Percentiles rank a stretch among this genome's conserved stretches.
phyloP scores from a whole-genome alignment of 495 filamentous ascomycete species.

The Podospora pseudopauciseta region DNA sequence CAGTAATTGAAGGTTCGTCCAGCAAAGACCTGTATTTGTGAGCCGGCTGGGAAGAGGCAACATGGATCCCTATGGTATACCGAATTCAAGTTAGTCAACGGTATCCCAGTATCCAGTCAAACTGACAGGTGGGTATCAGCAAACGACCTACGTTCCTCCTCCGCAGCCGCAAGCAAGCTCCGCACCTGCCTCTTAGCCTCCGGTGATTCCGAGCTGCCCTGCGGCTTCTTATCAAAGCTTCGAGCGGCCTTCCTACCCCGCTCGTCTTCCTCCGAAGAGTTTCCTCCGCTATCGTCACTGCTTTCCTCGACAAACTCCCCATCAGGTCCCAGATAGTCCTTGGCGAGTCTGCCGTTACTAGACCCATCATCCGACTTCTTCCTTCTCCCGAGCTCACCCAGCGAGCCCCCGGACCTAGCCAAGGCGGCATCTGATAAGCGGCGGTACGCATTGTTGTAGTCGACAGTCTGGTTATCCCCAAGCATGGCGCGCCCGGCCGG shows the following conservation, averaged over 20 bases:
- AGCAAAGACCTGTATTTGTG: slow-evolving; percentile 52
- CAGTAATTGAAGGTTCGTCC: slow-evolving; percentile 59
- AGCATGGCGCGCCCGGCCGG: slow-evolving; percentile 42
- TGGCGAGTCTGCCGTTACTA: slow-evolving; percentile 61
- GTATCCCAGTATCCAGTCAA: not conserved
- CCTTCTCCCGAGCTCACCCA: slow-evolving; percentile 50
- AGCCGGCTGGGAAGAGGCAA: slow-evolving; percentile 37
- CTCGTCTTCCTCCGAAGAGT: slow-evolving; percentile 48
- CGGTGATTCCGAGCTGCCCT: slow-evolving; percentile 21
- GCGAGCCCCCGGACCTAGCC: slow-evolving; percentile 49
- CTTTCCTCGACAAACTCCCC: slow-evolving; percentile 56
- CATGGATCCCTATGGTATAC: slow-evolving; percentile 35
- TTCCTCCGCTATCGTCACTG: slow-evolving; percentile 49
- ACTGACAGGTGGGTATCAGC: slow-evolving; percentile 32
- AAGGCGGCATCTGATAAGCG: slow-evolving; percentile 64
- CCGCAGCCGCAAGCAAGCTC: slow-evolving; percentile 63
- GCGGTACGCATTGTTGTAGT: slow-evolving; percentile 57
- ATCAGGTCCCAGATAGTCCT: slow-evolving; percentile 64
- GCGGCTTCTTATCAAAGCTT: slow-evolving; percentile 29
- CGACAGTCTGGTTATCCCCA: slow-evolving; percentile 51
- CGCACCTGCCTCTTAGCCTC: slow-evolving; percentile 40
- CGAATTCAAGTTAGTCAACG: slow-evolving; percentile 18
- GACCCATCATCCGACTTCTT: slow-evolving; percentile 40
- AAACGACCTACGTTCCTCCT: slow-evolving; percentile 64
- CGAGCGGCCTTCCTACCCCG: slow-evolving; percentile 46